phyloP scores from a whole-genome alignment of 2,329 filamentous ascomycete species.

The Cryoendolithus antarcticus region DNA sequence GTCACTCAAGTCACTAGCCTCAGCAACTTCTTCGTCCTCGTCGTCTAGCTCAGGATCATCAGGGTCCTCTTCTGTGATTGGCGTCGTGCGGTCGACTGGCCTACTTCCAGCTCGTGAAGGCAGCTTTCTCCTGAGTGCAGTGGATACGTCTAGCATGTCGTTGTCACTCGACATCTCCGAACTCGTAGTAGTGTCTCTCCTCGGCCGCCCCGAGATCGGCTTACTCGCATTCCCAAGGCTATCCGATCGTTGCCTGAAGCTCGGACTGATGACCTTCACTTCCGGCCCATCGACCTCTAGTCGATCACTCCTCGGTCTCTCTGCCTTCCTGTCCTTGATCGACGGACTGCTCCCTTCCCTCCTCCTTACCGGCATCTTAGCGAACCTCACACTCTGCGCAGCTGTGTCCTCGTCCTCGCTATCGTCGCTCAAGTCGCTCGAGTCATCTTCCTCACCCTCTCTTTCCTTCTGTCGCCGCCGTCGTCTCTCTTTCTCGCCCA shows the following conservation, averaged over 20 bases:
- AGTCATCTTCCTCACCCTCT: slow-evolving; percentile 65
- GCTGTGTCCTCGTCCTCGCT: slow-evolving; percentile 54
- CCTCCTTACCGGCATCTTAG: slow-evolving; percentile 82
- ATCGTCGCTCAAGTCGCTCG: slow-evolving; percentile 75
- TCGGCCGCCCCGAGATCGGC: slow-evolving; percentile 44
- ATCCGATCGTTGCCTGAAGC: slow-evolving; percentile 11
- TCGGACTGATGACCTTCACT: slow-evolving; percentile 38
- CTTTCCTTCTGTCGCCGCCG: slow-evolving; percentile 59
- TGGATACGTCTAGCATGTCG: slow-evolving; percentile 50
- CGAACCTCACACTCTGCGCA: slow-evolving; percentile 85
- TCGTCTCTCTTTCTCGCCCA: slow-evolving; percentile 37
- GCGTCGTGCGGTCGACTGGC: too few species aligned
- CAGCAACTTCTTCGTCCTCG: slow-evolving; percentile 24
- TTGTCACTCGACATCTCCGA: slow-evolving; percentile 77
- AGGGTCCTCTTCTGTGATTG: slow-evolving; percentile 36
- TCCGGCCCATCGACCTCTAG: slow-evolving; percentile 9
- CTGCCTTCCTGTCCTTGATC: slow-evolving; percentile 1
- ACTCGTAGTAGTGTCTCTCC: slow-evolving; percentile 67
- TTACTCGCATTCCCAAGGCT: too few species aligned
- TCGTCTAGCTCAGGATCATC: slow-evolving; percentile 25
- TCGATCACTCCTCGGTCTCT: too few species aligned
- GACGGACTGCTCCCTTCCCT: slow-evolving; percentile 65
- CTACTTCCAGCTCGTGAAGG: slow-evolving; percentile 31
- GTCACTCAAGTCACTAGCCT: slow-evolving; percentile 33
- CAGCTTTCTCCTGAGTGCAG: slow-evolving; percentile 50